Base-by-base conservation (phyloP, 2,329 filamentous ascomycete genomes). In the Xylaria polymorpha region DNA sequence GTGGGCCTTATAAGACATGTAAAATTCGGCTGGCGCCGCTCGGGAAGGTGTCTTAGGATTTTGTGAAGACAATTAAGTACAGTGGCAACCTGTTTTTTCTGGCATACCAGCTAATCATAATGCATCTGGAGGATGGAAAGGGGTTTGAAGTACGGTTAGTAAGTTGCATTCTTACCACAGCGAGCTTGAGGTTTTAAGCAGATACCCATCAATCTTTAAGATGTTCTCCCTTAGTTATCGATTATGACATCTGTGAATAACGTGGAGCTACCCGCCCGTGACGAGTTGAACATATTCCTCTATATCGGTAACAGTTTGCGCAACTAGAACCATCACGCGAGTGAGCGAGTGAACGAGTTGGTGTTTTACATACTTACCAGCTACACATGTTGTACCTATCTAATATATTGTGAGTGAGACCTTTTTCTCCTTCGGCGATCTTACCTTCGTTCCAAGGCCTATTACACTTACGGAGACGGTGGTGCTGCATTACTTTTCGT, bases 1-100 rank as follows among this genome's bases (percentile, higher is more conserved):
- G 76, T 99, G 96, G 96, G 90, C 88, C 61, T 80, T 92, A 70
- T 92, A 69, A 64, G 22, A 69, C 67, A 35, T 39, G 41, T 35
- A 25, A 63, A 61, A 22, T 61, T 61, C 20, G 43, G 55, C n/a
- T 53, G 22, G 39, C 66, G 46, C 25, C 43, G n/a, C 46, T 53
- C 48, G 60, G 25, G 3, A 46, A 48, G 59, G n/a, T 53, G 8
- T 32, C 25, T 12, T 46, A 15, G 14, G 39, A 57, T 18, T 41
- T 51, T 51, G 20, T 37, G 56, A 41, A 50, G 56, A 37, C 20
- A 43, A 51, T n/a, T 39, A 55, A 29, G 25, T 60, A 22, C 4
- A 29, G 35, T 32, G 44, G 18, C 25, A 50, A 29, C 22, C 25
- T 29, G 25, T 29, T 4, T 39, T 20, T 29, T 53, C 43, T 57